Percentiles rank a stretch among this genome's conserved stretches.
Conservation (phyloP, 805 yeast species). For the Saccharomycopsis selenospora region DNA sequence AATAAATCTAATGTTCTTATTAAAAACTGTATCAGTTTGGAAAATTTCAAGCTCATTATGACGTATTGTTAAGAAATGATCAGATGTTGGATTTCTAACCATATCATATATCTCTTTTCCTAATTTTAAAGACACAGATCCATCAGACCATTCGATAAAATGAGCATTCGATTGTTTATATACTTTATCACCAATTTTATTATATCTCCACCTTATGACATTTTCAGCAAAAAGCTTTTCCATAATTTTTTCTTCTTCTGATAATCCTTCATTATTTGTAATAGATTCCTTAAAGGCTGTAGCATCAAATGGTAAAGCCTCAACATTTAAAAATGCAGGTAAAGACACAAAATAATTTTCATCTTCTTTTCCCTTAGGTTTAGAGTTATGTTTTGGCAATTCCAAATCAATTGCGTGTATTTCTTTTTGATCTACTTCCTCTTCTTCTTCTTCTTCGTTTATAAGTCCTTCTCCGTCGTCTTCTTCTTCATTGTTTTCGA, state of each 20-base stretch:
- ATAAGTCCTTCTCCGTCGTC: slow-evolving; percentile 20
- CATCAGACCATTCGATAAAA: slow-evolving; percentile 92
- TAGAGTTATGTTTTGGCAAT: slow-evolving; percentile 34
- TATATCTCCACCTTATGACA: slow-evolving; percentile 91
- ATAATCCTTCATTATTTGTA: slow-evolving; percentile 33
- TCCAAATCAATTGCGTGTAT: slow-evolving; percentile 27
- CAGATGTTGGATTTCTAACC: slow-evolving; percentile 53
- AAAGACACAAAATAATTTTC: slow-evolving; percentile 47
- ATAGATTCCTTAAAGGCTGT: slow-evolving; percentile 47
- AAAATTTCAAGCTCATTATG: slow-evolving; percentile 67
- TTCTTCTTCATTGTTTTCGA: slow-evolving; percentile 24
- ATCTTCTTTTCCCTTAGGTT: slow-evolving; percentile 39
- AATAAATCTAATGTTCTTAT: slow-evolving; percentile 61
- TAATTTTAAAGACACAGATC: slow-evolving; percentile 73
- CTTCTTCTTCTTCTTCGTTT: slow-evolving; percentile 30
- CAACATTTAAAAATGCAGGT: slow-evolving; percentile 78
- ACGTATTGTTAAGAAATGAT: slow-evolving; percentile 63
- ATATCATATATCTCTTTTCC: slow-evolving; percentile 87
- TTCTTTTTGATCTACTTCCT: slow-evolving; percentile 25
- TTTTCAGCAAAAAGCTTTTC: slow-evolving; percentile 69
- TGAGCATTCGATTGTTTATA: slow-evolving; percentile 84
- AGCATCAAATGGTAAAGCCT: slow-evolving; percentile 85
- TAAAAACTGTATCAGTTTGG: slow-evolving; percentile 58
- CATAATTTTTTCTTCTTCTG: slow-evolving; percentile 46
- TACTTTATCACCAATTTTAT: slow-evolving; percentile 56